phyloP scores from a whole-genome alignment of 371 early-diverging fungal species.

The Actinomortierella ambigua region DNA sequence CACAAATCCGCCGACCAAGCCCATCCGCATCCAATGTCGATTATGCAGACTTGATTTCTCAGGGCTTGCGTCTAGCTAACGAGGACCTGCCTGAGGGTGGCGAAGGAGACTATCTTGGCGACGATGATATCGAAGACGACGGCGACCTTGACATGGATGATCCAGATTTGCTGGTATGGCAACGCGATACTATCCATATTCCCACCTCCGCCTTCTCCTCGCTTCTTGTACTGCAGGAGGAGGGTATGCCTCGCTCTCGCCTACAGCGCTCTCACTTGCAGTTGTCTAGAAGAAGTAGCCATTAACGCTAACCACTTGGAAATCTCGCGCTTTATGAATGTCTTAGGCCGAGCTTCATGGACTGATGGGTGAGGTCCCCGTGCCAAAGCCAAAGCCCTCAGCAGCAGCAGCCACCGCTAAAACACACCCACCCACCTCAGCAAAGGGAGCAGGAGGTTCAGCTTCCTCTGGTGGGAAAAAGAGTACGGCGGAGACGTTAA shows the following conservation, averaged over 20 bases:
- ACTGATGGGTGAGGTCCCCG: constrained; percentile 25
- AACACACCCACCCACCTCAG: constrained; percentile 5
- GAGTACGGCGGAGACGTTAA: neutral
- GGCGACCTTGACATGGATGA: constrained; percentile 61
- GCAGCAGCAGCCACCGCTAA: constrained; percentile 1
- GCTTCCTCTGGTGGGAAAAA: neutral
- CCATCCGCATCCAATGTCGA: constrained; percentile 12
- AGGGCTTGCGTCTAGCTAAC: constrained; percentile 33
- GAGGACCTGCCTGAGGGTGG: constrained; percentile 25
- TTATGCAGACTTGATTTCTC: constrained; percentile 37
- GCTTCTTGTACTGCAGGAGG: no score
- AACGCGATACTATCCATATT: neutral
- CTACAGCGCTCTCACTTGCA: neutral
- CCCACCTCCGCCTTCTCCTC: neutral
- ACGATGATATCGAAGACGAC: constrained; percentile 50
- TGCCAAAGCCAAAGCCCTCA: constrained; percentile 4
- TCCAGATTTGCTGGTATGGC: constrained; percentile 53
- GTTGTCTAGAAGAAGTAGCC: neutral
- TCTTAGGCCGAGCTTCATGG: constrained; percentile 40
- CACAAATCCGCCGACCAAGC: constrained; percentile 16
- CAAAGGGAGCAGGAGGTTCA: neutral
- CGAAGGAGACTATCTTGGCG: constrained; percentile 27
- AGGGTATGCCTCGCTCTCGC: no score
- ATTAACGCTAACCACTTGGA: no score
- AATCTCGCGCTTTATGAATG: no score